Base-by-base conservation (phyloP, 306 rosid genomes). In the Nissolia schottii region DNA sequence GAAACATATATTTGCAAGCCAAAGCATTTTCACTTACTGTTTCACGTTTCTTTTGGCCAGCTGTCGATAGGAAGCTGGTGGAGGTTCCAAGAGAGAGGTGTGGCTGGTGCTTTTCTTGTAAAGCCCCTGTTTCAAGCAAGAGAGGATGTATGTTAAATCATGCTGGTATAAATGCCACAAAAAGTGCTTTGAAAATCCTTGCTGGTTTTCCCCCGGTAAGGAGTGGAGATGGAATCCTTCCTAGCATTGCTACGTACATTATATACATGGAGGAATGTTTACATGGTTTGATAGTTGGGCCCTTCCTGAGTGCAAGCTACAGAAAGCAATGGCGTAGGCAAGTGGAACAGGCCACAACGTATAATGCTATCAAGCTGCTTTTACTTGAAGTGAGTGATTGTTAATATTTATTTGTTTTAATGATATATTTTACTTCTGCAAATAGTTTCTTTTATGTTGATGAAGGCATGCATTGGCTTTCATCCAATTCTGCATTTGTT, bases 1-100 rank as follows among this genome's bases (percentile, higher is more conserved):
- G 70, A 43, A 82, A 82, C 75, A 83, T 71, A 73, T 59, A 70
- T 70, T 82, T 90, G 85, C 99, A 94, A 81, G 82, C 90, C 71
- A 94, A 91, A 80, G 96, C 99, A 25, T 94, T 94, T 78, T 91
- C 96, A 37, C 72, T 73, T 80, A 53, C 78, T 53, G 97, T 92
- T 50, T 86, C 97, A 6, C 96, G 96, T 22, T 94, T 94, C 89
- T 91, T 94, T 84, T 94, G 97, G 99, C 99, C 99, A 41, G 85
- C 85, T 76, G 84, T 84, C 71, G 99, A 94, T 73, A 94, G 84
- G 80, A 94, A 94, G 88, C 96, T 81, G 31, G 88, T 91, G 80
- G 99, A 94, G 80, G 96, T 91, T 64, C 97, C 99, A 37, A 94
- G 97, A 76, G 99, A 94, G 87, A 94, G 99, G 81, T 94, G 99